Percentiles rank a stretch among this genome's conserved stretches.
Conservation (phyloP, 768 basidiomycete genomes). For the Ephemerocybe angulata region DNA sequence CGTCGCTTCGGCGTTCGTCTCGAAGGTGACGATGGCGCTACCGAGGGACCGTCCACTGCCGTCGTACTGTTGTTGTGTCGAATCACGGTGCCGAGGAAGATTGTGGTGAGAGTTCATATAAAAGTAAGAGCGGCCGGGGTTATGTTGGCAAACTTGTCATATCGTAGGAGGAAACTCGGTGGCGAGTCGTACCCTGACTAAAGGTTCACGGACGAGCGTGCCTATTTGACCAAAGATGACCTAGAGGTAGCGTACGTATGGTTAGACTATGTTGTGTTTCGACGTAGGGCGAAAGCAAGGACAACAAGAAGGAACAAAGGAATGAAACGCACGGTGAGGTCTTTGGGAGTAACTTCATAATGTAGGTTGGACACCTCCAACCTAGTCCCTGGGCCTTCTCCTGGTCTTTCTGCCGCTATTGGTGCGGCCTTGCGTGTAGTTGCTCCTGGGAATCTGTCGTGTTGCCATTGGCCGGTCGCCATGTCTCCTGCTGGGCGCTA, state of each 20-base stretch:
- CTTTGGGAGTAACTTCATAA: slow-evolving; percentile 87
- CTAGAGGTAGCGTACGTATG: slow-evolving; percentile 33
- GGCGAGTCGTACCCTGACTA: slow-evolving; percentile 90
- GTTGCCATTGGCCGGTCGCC: slow-evolving; percentile 67
- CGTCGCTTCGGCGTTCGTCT: slow-evolving; percentile 74
- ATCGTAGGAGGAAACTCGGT: slow-evolving; percentile 51
- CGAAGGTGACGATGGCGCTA: slow-evolving; percentile 74
- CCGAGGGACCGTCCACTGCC: slow-evolving; percentile 91
- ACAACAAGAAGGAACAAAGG: no score
- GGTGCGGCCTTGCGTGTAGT: slow-evolving; percentile 22
- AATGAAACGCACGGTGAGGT: slow-evolving; percentile 72
- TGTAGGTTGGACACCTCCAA: slow-evolving; percentile 85
- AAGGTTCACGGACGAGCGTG: slow-evolving; percentile 88
- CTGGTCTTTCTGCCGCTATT: slow-evolving; percentile 27
- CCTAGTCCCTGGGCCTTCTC: slow-evolving; percentile 32
- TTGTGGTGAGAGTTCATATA: slow-evolving; percentile 5
- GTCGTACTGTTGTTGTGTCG: slow-evolving; percentile 72
- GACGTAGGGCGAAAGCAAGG: not conserved
- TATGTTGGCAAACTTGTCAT: slow-evolving; percentile 45
- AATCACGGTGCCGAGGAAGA: slow-evolving; percentile 4
- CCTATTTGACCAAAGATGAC: slow-evolving; percentile 90
- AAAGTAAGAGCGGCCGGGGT: slow-evolving; percentile 36
- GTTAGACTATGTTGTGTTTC: not conserved
- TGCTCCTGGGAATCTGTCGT: slow-evolving; percentile 54
- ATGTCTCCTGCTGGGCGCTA: slow-evolving; percentile 56